Conservation (phyloP, 2,329 filamentous ascomycete genomes). For the Aspergillus phoenicis region DNA sequence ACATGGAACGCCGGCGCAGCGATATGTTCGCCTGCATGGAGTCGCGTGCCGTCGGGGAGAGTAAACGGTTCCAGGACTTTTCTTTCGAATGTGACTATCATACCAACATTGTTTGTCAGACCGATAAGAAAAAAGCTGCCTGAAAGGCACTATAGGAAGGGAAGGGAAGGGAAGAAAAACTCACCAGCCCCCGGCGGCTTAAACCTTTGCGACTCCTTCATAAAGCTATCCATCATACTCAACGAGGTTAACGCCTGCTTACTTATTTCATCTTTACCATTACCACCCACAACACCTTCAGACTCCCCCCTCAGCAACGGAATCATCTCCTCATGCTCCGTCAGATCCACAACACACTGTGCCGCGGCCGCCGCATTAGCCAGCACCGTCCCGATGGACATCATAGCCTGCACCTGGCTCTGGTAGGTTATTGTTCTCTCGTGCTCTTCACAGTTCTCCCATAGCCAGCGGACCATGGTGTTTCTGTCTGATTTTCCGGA, state of each 20-base stretch:
- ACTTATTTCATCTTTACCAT: background rate
- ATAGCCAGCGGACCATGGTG: background rate
- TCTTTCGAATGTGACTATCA: conserved; percentile 20
- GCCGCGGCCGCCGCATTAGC: background rate
- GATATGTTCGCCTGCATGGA: conserved; percentile 49
- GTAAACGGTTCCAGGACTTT: conserved; percentile 18
- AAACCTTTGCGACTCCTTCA: conserved; percentile 28
- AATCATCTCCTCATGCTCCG: conserved; percentile 3
- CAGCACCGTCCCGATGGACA: background rate
- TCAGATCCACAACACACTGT: conserved; percentile 9
- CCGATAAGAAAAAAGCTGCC: too few relatives aligned
- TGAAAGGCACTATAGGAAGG: background rate
- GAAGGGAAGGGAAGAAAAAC: background rate
- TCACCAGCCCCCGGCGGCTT: conserved; percentile 21
- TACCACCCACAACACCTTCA: background rate
- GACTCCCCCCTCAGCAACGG: conserved; percentile 5
- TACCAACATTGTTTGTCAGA: background rate
- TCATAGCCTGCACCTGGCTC: background rate
- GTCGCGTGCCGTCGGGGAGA: conserved; percentile 47
- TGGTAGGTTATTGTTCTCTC: background rate
- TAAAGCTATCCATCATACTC: conserved; percentile 27
- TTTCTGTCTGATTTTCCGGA: background rate
- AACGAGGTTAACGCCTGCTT: conserved; percentile 9
- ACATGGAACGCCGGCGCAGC: conserved; percentile 50
- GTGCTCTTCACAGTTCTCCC: background rate